Conservation (phyloP, 2,329 filamentous ascomycete species). For the Claviceps fusiformis region DNA sequence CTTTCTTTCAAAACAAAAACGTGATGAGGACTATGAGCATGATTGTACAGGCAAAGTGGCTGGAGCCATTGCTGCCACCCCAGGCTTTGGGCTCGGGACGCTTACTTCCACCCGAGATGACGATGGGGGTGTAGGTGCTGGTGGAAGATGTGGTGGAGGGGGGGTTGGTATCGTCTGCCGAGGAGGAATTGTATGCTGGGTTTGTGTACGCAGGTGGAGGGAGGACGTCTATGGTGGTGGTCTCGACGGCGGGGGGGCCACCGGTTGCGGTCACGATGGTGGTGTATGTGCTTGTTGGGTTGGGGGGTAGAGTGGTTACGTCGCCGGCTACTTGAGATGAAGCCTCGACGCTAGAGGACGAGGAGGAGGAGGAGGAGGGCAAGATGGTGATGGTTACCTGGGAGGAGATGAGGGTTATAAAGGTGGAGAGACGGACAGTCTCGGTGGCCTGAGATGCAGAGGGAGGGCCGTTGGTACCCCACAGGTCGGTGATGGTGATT, state of each 20-base stretch:
- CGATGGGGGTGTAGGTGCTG: constrained; percentile 12
- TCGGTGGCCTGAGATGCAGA: neutral
- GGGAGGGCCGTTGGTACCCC: constrained; percentile 7
- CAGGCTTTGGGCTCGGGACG: constrained; percentile 18
- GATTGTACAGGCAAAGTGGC: constrained; percentile 21
- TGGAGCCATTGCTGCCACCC: constrained; percentile 15
- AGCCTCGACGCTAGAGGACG: constrained; percentile 1
- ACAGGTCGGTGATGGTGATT: constrained; percentile 19
- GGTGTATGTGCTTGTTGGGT: constrained; percentile 15
- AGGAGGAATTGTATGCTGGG: constrained; percentile 18
- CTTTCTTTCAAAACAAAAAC: constrained; percentile 17
- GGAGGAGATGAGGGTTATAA: constrained; percentile 13
- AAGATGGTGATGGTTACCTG: constrained; percentile 13
- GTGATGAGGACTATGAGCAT: constrained; percentile 23
- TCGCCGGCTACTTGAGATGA: constrained; percentile 13
- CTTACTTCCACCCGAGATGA: constrained; percentile 21
- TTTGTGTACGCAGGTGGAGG: constrained; percentile 12
- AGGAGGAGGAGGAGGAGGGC: neutral
- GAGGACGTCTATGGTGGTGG: constrained; percentile 20
- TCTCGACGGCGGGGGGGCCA: constrained; percentile 15
- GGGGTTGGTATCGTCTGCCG: constrained; percentile 5
- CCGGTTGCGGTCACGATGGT: constrained; percentile 19
- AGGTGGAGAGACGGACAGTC: constrained; percentile 7
- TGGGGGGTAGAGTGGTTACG: constrained; percentile 10
- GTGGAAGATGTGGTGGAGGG: constrained; percentile 12